These are phyloP conservation scores for Trichoderma atrobrunneum DNA, from an alignment of 2,329 filamentous ascomycete genomes.

Conservation along the genomic window DNA sequence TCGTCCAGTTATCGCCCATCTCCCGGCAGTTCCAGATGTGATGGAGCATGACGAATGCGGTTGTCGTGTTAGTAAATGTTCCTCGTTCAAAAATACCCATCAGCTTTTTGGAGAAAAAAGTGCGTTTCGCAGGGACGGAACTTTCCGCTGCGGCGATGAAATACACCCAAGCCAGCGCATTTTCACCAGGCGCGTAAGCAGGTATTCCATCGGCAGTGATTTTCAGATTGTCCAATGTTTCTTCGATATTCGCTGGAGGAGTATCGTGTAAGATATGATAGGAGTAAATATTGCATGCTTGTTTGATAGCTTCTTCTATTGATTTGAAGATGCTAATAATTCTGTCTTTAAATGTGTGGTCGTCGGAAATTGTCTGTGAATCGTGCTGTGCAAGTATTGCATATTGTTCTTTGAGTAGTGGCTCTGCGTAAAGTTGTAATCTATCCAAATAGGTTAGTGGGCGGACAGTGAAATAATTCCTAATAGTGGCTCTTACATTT, in stretches of 20 bases:
- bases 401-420: neutral
- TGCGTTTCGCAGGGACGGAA: neutral
- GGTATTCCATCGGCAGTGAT: neutral
- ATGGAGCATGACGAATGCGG: neutral
- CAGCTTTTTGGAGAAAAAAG: neutral
- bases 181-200: neutral
- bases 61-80: neutral
- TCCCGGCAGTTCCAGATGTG: neutral
- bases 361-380: neutral
- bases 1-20: neutral
- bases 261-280: neutral
- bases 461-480: neutral
- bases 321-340: neutral
- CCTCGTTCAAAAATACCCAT: neutral
- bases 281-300: neutral
- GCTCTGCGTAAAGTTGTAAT: neutral
- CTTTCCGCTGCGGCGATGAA: neutral
- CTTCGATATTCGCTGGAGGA: neutral
- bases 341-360: neutral
- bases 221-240: neutral
- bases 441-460: neutral
- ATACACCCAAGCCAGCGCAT: neutral
- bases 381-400: neutral
- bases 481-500: neutral
- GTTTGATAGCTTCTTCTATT: neutral